Evolutionary conservation across 2,329 filamentous ascomycete species (phyloP), one percentile per base, ranked within the genome.

Genomic region (Fusarium continuum): DNA sequence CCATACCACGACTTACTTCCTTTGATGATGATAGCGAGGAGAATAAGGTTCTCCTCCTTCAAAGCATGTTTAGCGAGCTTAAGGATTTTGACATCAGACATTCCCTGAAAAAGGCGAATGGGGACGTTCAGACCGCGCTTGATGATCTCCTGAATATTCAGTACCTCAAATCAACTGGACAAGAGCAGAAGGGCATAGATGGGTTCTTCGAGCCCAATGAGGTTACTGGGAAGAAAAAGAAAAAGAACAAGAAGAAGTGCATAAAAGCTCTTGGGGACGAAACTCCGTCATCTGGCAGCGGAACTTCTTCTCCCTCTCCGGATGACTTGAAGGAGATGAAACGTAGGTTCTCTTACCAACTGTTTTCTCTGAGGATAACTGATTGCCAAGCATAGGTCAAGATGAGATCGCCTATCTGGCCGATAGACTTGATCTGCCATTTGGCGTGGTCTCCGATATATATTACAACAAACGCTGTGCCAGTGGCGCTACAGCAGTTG

Each of bases 121-220:
- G 88, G 1, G 86, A 92, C 64, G 85, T 91, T 32, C 85, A 88
- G 55, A 81, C 82, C 13, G 87, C 92, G 2, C 88, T 96, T 61
- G 92, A 97, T 68, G 88, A 92, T 55, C 79, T 98, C 11, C 83
- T 97, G 26, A 96, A 91, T 65, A 82, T 92, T 13, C 87, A 91
- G 17, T 92, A 89, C 70, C 87, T 97, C 5, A 87, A 92, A 55
- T 86, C 92, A 53, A 83, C 81, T 1, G 85, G 85, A 1, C 80
- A 85, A 49, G 80, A 84, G 2, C 79, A 82, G 2, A 94, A 91
- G 72, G 91, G 93, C 0, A 81, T 97, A n/a, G 92, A 97, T 55
- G 92, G 86, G 0, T 97, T 97, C 72, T 87, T 86, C 19, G 82
- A 86, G 32, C 82, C 83, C 0, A 82, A 86, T 14, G 76, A 81